Conservation (phyloP, 2,329 filamentous ascomycete species). For the Xenoacremonium recifei region DNA sequence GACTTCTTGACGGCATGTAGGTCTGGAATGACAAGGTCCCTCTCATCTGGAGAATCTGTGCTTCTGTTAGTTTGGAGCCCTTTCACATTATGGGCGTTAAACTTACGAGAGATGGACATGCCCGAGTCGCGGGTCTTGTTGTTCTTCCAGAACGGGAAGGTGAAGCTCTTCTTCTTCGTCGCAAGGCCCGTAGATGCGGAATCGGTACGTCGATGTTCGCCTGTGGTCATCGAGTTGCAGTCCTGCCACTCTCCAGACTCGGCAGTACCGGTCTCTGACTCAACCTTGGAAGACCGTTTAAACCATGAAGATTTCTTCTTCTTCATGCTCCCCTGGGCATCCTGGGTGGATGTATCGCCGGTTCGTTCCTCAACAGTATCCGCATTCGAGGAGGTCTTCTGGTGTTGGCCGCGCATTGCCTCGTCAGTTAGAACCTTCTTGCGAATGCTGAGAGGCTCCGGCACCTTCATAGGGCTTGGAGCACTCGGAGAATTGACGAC, state of each 20-base stretch:
- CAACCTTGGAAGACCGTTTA: conserved; percentile 43
- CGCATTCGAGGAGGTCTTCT: conserved; percentile 12
- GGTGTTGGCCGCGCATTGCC: conserved; percentile 17
- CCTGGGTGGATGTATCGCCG: conserved; percentile 14
- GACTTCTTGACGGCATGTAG: conserved; percentile 11
- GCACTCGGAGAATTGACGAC: conserved; percentile 50
- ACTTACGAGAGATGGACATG: conserved; percentile 46
- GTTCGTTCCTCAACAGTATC: conserved; percentile 10
- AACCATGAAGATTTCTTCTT: conserved; percentile 55
- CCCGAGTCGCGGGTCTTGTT: conserved; percentile 42
- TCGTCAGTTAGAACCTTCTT: conserved; percentile 34
- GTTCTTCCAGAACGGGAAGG: conserved; percentile 55
- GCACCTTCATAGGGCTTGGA: conserved; percentile 31
- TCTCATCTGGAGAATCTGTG: conserved; percentile 11
- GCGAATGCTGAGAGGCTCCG: conserved; percentile 40
- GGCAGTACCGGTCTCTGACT: conserved; percentile 17
- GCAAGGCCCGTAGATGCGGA: conserved; percentile 21
- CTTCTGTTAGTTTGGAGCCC: conserved; percentile 4
- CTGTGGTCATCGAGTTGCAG: conserved; percentile 22
- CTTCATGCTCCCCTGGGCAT: conserved; percentile 21
- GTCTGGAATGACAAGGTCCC: too few species aligned
- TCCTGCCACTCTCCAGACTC: conserved; percentile 26
- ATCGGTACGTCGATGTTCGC: conserved; percentile 24
- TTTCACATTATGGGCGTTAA: not conserved
- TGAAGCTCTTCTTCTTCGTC: conserved; percentile 52